Percentiles rank a stretch among this genome's conserved stretches.
Conservation (phyloP, 768 basidiomycete species). For the Kwoniella dendrophila region DNA sequence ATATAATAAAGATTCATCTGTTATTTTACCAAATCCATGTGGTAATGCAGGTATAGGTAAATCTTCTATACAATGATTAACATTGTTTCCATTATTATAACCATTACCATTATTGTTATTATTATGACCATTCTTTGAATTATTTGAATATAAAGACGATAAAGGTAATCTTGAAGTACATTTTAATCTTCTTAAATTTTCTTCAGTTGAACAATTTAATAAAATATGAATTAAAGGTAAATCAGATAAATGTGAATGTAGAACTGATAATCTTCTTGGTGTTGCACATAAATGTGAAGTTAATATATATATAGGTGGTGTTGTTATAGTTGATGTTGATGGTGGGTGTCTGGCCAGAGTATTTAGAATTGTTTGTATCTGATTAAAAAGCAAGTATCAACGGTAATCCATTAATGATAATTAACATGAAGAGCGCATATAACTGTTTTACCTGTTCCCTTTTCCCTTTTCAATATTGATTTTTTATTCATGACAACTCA, state of each 20-base stretch:
- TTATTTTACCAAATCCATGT: constrained; percentile 3
- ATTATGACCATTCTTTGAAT: not conserved
- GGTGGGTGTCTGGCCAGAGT: not conserved
- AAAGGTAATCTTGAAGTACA: not conserved
- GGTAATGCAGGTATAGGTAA: too few species aligned
- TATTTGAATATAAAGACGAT: not conserved
- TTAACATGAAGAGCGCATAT: too few species aligned
- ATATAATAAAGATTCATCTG: constrained; percentile 12
- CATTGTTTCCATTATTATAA: too few species aligned
- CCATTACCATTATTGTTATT: not conserved
- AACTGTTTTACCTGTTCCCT: too few species aligned
- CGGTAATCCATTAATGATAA: too few species aligned
- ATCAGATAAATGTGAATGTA: constrained; percentile 8
- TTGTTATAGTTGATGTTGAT: not conserved
- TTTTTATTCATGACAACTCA: not conserved
- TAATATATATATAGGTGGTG: constrained; percentile 7
- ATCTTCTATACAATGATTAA: too few species aligned
- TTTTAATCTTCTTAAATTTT: constrained; percentile 2
- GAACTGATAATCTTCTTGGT: not conserved
- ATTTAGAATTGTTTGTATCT: constrained; percentile 5
- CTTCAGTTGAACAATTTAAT: constrained; percentile 10
- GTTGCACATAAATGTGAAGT: constrained; percentile 14
- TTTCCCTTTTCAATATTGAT: too few species aligned
- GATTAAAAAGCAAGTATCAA: not conserved
- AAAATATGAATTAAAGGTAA: constrained; percentile 12